phyloP scores from a whole-genome alignment of 352 stramenopile genomes.

The Elongisporangium anandrum region DNA sequence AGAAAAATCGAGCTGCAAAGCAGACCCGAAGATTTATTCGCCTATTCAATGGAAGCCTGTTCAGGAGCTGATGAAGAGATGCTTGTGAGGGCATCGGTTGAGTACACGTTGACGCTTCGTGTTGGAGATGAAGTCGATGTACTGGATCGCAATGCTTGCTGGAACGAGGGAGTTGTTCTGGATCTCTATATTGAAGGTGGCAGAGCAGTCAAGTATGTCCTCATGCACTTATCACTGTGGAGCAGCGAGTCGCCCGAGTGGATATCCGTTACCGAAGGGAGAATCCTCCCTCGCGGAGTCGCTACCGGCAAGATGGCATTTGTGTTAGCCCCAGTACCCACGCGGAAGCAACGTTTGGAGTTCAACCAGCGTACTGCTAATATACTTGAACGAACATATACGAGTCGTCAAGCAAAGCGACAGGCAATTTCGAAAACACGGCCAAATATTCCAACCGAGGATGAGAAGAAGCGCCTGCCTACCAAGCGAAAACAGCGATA shows the following conservation, averaged over 20 bases:
- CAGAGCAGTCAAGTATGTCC: constrained; percentile 45
- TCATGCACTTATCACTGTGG: constrained; percentile 64
- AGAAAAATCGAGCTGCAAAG: constrained; percentile 25
- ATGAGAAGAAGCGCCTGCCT: constrained; percentile 21
- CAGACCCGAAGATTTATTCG: constrained; percentile 41
- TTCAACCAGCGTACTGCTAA: constrained; percentile 48
- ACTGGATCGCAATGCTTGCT: constrained; percentile 71
- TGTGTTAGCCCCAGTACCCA: constrained; percentile 29
- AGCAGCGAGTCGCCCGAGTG: constrained; percentile 58
- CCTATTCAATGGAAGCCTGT: constrained; percentile 30
- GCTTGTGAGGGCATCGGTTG: constrained; percentile 54
- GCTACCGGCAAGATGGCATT: constrained; percentile 42
- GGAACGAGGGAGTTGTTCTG: constrained; percentile 76
- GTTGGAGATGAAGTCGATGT: constrained; percentile 72
- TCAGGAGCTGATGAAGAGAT: constrained; percentile 9
- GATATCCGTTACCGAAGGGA: constrained; percentile 60
- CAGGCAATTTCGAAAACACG: constrained; percentile 16
- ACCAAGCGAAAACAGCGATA: constrained; percentile 25
- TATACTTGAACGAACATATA: constrained; percentile 47
- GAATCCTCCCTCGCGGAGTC: constrained; percentile 67
- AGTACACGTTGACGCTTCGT: constrained; percentile 54
- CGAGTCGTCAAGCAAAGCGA: constrained; percentile 31
- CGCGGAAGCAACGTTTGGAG: constrained; percentile 32
- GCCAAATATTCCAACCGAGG: constrained; percentile 9
- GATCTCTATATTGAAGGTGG: constrained; percentile 45